A percentile compares a stretch with the other conserved stretches of the same genome.
Conservation (phyloP, 139 green algal genomes). For the Zygnema circumcarinatum region DNA sequence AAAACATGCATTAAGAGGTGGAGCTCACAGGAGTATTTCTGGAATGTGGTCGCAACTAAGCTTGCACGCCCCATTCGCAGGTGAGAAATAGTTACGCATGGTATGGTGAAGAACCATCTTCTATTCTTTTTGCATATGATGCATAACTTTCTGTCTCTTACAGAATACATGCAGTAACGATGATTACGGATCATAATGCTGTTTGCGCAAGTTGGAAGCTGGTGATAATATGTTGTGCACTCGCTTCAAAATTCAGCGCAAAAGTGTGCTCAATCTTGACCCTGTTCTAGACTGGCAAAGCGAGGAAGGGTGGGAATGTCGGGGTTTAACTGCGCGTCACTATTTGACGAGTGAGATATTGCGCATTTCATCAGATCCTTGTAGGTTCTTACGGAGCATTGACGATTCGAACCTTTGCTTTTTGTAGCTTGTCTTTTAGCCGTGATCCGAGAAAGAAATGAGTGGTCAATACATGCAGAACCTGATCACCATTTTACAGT, state of each 20-base stretch:
- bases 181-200: not conserved
- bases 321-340: too few relatives aligned
- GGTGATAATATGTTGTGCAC: not conserved
- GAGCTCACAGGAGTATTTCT: slow-evolving; percentile 30
- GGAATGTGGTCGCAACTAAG: slow-evolving; percentile 22
- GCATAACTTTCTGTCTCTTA: not conserved
- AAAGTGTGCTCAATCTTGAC: too few relatives aligned
- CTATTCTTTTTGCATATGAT: not conserved
- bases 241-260: not conserved
- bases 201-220: not conserved
- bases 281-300: too few relatives aligned
- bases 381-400: not conserved
- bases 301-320: too few relatives aligned
- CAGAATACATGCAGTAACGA: not conserved
- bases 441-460: too few relatives aligned
- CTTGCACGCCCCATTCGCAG: slow-evolving; percentile 5
- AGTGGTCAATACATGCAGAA: too few relatives aligned
- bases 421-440: not conserved
- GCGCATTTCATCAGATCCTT: not conserved
- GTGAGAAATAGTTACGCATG: not conserved
- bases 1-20: slow-evolving; percentile 35
- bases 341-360: too few relatives aligned
- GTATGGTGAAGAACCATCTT: not conserved
- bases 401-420: not conserved
- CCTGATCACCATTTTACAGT: not conserved